phyloP scores from a whole-genome alignment of 2,329 filamentous ascomycete genomes.

The Drechslerella dactyloides region DNA sequence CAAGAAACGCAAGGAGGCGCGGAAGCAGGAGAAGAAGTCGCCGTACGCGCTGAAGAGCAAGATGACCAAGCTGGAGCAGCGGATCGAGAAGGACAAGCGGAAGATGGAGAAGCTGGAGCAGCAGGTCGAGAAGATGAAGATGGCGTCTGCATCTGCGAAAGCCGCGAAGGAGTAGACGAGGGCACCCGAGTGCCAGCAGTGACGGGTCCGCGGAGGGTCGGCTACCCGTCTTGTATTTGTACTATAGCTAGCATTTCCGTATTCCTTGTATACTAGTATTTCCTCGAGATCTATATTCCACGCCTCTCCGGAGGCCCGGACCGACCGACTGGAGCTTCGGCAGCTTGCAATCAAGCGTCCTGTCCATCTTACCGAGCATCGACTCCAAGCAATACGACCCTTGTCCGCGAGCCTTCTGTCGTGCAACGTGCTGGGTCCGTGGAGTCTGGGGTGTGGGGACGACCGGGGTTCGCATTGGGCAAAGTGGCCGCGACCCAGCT shows the following conservation, averaged over 20 bases:
- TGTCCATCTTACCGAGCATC: neutral
- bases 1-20: slow-evolving; percentile 21
- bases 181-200: no score
- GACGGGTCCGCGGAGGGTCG: neutral
- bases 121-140: slow-evolving; percentile 18
- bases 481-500: slow-evolving; percentile 13
- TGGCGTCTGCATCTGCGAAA: neutral
- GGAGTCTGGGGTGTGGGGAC: neutral
- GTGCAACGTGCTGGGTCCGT: no score
- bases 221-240: neutral
- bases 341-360: neutral
- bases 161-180: neutral
- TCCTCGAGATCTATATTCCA: no score
- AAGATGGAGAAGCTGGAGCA: slow-evolving; percentile 32
- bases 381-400: neutral
- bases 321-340: neutral
- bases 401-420: no score
- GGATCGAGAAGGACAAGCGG: slow-evolving; percentile 38
- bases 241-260: neutral
- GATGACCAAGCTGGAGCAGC: slow-evolving; percentile 27
- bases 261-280: neutral
- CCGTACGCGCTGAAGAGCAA: slow-evolving; percentile 33
- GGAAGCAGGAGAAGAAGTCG: slow-evolving; percentile 27
- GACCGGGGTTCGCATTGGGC: neutral
- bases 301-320: neutral